A percentile compares a stretch with the other conserved stretches of the same genome.
phyloP scores from a whole-genome alignment of 31 red algal genomes.

The Endocladia muricata region DNA sequence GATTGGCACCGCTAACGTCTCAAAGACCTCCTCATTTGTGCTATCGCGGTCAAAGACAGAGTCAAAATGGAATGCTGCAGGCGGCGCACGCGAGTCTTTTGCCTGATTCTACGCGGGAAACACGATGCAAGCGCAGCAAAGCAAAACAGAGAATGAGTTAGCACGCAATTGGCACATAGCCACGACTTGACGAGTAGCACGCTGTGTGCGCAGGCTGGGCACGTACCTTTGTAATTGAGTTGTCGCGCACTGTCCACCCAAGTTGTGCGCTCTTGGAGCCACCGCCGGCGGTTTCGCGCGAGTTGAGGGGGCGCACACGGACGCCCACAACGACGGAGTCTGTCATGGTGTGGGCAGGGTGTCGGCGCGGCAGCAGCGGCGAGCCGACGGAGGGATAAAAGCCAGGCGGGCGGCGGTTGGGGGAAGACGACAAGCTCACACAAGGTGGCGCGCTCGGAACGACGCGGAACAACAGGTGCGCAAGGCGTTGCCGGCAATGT shows the following conservation, averaged over 20 bases:
- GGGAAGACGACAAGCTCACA: background rate
- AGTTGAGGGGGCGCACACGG: constrained; percentile 82
- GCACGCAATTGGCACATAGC: too few relatives aligned
- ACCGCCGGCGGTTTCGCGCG: constrained; percentile 43
- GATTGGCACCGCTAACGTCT: constrained; percentile 59
- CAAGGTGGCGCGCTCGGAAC: background rate
- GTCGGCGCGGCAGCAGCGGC: background rate
- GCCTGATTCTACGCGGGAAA: background rate
- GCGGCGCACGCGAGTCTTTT: background rate
- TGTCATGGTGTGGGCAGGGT: constrained; percentile 23
- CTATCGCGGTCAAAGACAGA: constrained; percentile 58
- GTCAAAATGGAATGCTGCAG: constrained; percentile 64
- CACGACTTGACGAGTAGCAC: too few relatives aligned
- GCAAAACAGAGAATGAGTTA: too few relatives aligned
- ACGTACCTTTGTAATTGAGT: constrained; percentile 6
- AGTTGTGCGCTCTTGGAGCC: constrained; percentile 10
- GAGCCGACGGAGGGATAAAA: background rate
- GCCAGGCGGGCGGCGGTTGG: background rate
- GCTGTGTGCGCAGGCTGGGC: too few relatives aligned
- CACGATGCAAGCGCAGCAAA: background rate
- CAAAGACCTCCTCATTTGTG: constrained; percentile 73
- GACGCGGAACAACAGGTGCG: background rate
- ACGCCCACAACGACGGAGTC: constrained; percentile 73
- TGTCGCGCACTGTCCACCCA: constrained; percentile 12
- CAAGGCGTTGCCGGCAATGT: background rate